Conservation (phyloP, 345 rosid species). For the Geranium rotundifolium region DNA sequence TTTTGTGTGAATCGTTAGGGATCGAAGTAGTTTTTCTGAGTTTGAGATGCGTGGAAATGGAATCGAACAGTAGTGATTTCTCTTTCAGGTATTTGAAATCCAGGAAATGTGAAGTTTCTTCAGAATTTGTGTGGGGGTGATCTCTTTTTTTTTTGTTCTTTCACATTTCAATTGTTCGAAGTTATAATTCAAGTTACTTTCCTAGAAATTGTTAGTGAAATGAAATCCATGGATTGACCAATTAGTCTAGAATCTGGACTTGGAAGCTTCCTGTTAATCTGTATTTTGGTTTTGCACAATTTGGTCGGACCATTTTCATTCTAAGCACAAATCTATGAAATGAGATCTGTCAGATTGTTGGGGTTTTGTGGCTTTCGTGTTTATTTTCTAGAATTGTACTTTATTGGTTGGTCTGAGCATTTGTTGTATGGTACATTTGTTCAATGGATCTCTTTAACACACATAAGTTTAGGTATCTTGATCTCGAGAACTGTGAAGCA, state of each 20-base stretch:
- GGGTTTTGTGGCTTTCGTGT: background rate
- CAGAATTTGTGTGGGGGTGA: background rate
- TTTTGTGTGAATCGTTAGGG: background rate
- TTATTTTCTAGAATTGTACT: background rate
- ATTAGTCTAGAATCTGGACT: no score
- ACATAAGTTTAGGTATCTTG: conserved; percentile 17
- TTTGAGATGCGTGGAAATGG: background rate
- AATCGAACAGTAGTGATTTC: background rate
- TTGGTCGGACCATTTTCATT: no score
- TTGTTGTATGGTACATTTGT: conserved; percentile 1
- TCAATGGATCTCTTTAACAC: background rate
- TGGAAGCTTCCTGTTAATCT: no score
- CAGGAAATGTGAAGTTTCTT: background rate
- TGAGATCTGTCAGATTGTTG: background rate
- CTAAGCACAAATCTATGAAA: no score
- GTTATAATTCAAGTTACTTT: no score
- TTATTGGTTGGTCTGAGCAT: background rate
- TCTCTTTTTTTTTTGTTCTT: no score
- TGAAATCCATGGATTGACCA: no score
- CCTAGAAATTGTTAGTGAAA: no score
- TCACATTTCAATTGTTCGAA: no score
- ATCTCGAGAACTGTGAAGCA: conserved; percentile 10
- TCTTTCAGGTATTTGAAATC: background rate
- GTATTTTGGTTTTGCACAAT: no score
- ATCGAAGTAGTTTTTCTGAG: background rate